Percentiles rank a stretch among this genome's conserved stretches.
These are phyloP conservation scores for Scenedesmus sp. DNA, from an alignment of 163 green algal species.

Conservation along the genomic window DNA sequence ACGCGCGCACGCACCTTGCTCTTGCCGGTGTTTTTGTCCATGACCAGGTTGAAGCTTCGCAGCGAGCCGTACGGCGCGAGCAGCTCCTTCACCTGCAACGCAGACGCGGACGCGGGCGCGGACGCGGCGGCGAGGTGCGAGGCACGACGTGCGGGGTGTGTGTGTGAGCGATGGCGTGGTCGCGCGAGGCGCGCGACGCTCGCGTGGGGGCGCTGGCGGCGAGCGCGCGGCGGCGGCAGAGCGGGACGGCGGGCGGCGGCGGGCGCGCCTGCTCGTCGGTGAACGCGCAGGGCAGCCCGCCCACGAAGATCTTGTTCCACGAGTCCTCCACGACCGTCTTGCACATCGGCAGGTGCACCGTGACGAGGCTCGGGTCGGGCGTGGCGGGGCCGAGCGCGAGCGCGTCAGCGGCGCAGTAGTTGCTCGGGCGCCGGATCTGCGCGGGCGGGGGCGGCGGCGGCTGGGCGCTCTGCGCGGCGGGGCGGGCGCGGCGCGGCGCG, in stretches of 20 bases:
- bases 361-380: slow-evolving; percentile 68
- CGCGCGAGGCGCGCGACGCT: too few relatives aligned
- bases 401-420: slow-evolving; percentile 76
- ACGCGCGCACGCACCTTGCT: slow-evolving; percentile 59
- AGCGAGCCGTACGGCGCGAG: slow-evolving; percentile 72
- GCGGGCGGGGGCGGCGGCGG: too few relatives aligned
- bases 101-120: too few relatives aligned
- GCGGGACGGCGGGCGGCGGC: too few relatives aligned
- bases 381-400: slow-evolving; percentile 76
- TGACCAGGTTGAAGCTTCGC: slow-evolving; percentile 88
- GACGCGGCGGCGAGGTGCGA: too few relatives aligned
- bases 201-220: too few relatives aligned
- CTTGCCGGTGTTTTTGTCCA: slow-evolving; percentile 85
- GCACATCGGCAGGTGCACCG: slow-evolving; percentile 51
- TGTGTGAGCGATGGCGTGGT: too few relatives aligned
- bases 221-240: too few relatives aligned
- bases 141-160: too few relatives aligned
- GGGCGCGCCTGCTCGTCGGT: slow-evolving; percentile 67
- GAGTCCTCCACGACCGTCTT: slow-evolving; percentile 70
- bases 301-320: slow-evolving; percentile 84
- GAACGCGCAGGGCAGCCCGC: slow-evolving; percentile 85
- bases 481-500: too few relatives aligned
- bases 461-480: too few relatives aligned
- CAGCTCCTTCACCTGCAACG: slow-evolving; percentile 84
- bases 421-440: slow-evolving; percentile 80